These are phyloP conservation scores for Primulina huaijiensis DNA, from an alignment of 257 asterid species.

Conservation along the genomic window DNA sequence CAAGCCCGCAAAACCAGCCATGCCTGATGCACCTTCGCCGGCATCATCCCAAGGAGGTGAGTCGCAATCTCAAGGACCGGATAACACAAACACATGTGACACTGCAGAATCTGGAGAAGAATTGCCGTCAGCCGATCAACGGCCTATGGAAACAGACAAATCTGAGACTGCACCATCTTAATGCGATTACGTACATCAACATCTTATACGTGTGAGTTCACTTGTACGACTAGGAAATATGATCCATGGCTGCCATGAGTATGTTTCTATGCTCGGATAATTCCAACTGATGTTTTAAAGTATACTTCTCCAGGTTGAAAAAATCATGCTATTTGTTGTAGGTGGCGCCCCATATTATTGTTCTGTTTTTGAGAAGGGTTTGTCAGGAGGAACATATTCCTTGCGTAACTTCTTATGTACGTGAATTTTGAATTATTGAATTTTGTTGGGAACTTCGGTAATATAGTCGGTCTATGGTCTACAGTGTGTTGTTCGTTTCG, in stretches of 20 bases:
- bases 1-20: conserved; percentile 70
- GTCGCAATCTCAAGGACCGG: conserved; percentile 45
- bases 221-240: neutral
- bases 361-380: conserved; percentile 26
- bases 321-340: neutral
- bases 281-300: too few species aligned
- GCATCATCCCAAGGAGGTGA: conserved; percentile 55
- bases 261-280: neutral
- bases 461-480: too few species aligned
- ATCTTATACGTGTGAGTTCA: conserved; percentile 16
- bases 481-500: too few species aligned
- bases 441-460: too few species aligned
- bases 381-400: neutral
- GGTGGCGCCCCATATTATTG: neutral
- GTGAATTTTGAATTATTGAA: too few species aligned
- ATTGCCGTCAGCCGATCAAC: neutral
- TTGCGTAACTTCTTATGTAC: too few species aligned
- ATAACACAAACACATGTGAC: conserved; percentile 28
- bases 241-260: neutral
- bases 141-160: conserved; percentile 18
- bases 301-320: too few species aligned
- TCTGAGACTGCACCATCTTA: conserved; percentile 26
- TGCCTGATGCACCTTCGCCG: conserved; percentile 62
- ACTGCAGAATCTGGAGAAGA: conserved; percentile 27
- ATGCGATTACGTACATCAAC: neutral